These are phyloP conservation scores for Thoreauomyces humboldtii DNA, from an alignment of 192 early-diverging fungal genomes.

Conservation along the genomic window DNA sequence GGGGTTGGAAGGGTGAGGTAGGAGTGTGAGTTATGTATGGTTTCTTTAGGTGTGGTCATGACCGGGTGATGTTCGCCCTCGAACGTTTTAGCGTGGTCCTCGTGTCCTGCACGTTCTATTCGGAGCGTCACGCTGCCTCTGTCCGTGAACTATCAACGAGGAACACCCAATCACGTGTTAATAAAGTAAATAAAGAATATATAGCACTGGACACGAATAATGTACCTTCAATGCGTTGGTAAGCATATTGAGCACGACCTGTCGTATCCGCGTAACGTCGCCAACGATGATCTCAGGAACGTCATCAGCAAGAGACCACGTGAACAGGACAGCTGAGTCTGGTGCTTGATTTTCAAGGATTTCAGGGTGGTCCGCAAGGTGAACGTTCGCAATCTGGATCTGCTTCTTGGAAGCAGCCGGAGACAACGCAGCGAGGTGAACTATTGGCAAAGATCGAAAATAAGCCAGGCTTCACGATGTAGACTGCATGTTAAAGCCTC, in stretches of 20 bases:
- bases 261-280: slow-evolving; percentile 27
- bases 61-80: slow-evolving; percentile 18
- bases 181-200: too few species aligned
- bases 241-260: slow-evolving; percentile 25
- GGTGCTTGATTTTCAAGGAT: not conserved
- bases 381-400: slow-evolving; percentile 8
- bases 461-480: too few species aligned
- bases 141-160: slow-evolving; percentile 13
- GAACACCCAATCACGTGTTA: too few species aligned
- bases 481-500: too few species aligned
- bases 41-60: not conserved
- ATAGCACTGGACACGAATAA: too few species aligned
- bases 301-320: slow-evolving; percentile 3
- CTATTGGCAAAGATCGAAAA: not conserved
- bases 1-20: not conserved
- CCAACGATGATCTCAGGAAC: slow-evolving; percentile 22
- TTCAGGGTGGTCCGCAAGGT: not conserved
- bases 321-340: not conserved
- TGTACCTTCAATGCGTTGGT: slow-evolving; percentile 25
- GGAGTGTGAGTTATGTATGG: too few species aligned
- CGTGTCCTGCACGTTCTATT: not conserved
- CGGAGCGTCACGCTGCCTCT: slow-evolving; percentile 6
- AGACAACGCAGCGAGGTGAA: slow-evolving; percentile 24
- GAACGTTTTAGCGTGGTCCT: not conserved
- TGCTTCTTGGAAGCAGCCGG: slow-evolving; percentile 19